Base-by-base conservation (phyloP, 208 protist species). In the Trypanosomatidae sp. region DNA sequence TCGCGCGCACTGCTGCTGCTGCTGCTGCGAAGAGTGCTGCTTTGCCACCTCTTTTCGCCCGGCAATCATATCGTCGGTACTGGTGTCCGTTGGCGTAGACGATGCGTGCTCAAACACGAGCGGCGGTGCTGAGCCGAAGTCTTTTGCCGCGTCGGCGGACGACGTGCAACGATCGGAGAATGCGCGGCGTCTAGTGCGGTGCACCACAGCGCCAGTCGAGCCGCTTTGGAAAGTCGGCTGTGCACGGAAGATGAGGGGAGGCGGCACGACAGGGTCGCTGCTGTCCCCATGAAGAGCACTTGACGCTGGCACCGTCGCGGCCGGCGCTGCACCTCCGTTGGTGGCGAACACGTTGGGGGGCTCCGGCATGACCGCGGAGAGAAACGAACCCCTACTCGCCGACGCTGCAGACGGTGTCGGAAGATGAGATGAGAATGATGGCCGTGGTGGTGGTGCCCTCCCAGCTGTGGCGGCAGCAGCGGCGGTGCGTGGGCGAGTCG, bases 301-400 rank as follows among this genome's bases (percentile, higher is more conserved):
- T 6, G 65, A 67, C 9, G 67, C 49, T 36, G 73, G 67, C 19
- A 69, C 59, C 12, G 60, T 43, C 7, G 53, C 53, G 0, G 53
- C 25, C 10, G 53, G 17, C 25, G 66, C 28, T 55, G 64, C 25
- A 1, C 33, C 43, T 19, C 22, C 33, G 12, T 15, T 28, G 50
- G 62, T 33, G 49, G 50, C 44, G 22, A 79, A 65, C 12, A 79
- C 66, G 6, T 69, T 64, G 13, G 68, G 74, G 7, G 66, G 74
- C 47, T 80, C 75, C 39, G 62, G 64, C 65, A 71, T 46, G 15
- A 36, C 8, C 0, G 62, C 43, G 22, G 44, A 39, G 25, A 2
- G 10, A n/a, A 39, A 3, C 15, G 13, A 43, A 1, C 41, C 43
- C 19, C n/a, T 33, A n/a, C 5, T 33, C 44, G 15, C 15, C 44